Base-by-base conservation (phyloP, 2,329 filamentous ascomycete species). In the Aspergillus japonicus region DNA sequence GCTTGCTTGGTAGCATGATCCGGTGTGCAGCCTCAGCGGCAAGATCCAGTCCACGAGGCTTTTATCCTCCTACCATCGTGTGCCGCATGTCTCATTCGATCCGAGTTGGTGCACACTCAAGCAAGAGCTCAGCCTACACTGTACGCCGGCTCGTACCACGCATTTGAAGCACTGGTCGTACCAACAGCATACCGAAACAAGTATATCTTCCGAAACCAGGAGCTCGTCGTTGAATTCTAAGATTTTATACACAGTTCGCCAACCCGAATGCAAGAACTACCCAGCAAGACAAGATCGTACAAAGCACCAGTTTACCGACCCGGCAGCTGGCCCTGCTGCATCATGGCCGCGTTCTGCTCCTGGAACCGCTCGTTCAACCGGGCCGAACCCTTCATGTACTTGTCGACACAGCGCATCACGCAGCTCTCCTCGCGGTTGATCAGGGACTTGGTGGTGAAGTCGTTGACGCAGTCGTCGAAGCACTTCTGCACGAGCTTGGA, bases 371-470 rank as follows among this genome's bases (percentile, higher is more conserved):
- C 91, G 71, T 92, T 91, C 70, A 99, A 83, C 62, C 95, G 89
- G 79, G 95, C 91, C 66, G 91, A 91, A 64, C 89, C 89, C 77
- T 96, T 95, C 84, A 98, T 89, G 79, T 91, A 91, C 83, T 99
- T 99, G 80, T 95, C 90, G 63, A 98, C 93, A 80, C 95, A 99
- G 71, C 92, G 90, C 81, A 91, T 88, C 72, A 98, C 88, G 82
- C 95, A 99, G 76, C 90, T 89, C 73, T 90, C 90, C 81, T 99
- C 95, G 75, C 91, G 89, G 68, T 88, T 85, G 64, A 90, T 89
- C 67, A 99, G 87, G 52, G 92, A 91, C 82, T 98, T 98, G 81
- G 92, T 96, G 73, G 93, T 96, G 86, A 99, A 99, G 84, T 98
- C 93, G 79, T 93, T 94, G 80, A 99, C 87, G 84, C 95, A 99